These are phyloP conservation scores for Casuarina cunninghamiana DNA, from an alignment of 306 rosid genomes.

Conservation along the genomic window DNA sequence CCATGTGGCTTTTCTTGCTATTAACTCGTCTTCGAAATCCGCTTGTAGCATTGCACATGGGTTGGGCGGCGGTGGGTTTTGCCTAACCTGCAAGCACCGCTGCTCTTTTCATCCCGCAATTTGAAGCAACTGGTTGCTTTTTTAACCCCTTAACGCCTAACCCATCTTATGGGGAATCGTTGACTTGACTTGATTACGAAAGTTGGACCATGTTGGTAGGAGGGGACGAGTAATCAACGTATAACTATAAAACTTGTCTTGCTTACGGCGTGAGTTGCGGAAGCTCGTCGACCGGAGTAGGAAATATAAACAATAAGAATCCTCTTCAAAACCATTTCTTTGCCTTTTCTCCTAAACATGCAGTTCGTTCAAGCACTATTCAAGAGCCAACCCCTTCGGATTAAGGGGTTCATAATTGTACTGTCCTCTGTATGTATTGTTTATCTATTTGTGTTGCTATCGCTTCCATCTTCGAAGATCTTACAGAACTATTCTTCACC, in stretches of 20 bases:
- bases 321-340: slow-evolving; percentile 2
- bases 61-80: background rate
- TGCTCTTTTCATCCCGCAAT: background rate
- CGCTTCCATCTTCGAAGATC: slow-evolving; percentile 32
- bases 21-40: background rate
- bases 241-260: background rate
- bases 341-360: slow-evolving; percentile 40
- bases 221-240: too few relatives aligned
- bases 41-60: background rate
- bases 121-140: background rate
- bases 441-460: slow-evolving; percentile 51
- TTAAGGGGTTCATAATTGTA: slow-evolving; percentile 44
- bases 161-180: background rate
- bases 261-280: slow-evolving; percentile 42
- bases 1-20: background rate
- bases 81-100: background rate
- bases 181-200: slow-evolving; percentile 7
- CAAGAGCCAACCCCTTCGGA: slow-evolving; percentile 37
- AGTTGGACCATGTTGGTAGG: too few relatives aligned
- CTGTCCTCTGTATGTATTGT: slow-evolving; percentile 50
- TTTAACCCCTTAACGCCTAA: background rate
- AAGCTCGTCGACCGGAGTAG: background rate
- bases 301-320: background rate
- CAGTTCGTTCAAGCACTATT: slow-evolving; percentile 37
- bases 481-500: slow-evolving; percentile 18